Percentiles rank a stretch among this genome's conserved stretches.
Evolutionary conservation across 1,284 basidiomycete genomes (phyloP).

Genomic region (Peniophora sp.): DNA sequence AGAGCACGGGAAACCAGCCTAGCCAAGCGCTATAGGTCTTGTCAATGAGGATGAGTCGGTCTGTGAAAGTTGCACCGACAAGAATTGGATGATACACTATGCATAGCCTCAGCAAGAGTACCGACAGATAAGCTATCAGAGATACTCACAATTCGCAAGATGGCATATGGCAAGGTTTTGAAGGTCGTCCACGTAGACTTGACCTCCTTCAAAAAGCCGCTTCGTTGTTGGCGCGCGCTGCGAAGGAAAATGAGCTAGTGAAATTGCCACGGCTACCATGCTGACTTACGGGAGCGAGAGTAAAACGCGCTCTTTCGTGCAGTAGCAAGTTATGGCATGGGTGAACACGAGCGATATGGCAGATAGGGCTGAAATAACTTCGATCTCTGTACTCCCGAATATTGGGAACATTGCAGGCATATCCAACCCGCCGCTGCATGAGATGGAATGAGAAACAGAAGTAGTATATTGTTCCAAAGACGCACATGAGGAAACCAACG

Average conservation of each 20-base stretch:
- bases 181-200: conserved; percentile 65
- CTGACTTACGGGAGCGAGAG: conserved; percentile 33
- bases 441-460: neutral
- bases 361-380: conserved; percentile 62
- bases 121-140: conserved; percentile 6
- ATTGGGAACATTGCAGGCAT: conserved; percentile 59
- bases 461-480: conserved; percentile 8
- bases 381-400: conserved; percentile 70
- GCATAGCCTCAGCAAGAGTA: conserved; percentile 5
- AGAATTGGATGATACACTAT: conserved; percentile 79
- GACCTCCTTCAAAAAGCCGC: conserved; percentile 43
- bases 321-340: conserved; percentile 52
- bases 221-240: conserved; percentile 17
- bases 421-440: conserved; percentile 63
- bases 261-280: conserved; percentile 4
- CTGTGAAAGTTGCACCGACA: conserved; percentile 43
- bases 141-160: conserved; percentile 72
- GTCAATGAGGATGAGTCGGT: conserved; percentile 5
- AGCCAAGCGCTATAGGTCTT: conserved; percentile 57
- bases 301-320: conserved; percentile 76
- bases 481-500: conserved; percentile 80
- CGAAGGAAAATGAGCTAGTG: neutral
- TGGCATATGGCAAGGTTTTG: conserved; percentile 61
- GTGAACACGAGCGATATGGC: conserved; percentile 42
- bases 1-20: conserved; percentile 85